Percentiles rank a stretch among this genome's conserved stretches.
phyloP scores from a whole-genome alignment of 176 grass and related monocot genomes.

The Stipa capillata region DNA sequence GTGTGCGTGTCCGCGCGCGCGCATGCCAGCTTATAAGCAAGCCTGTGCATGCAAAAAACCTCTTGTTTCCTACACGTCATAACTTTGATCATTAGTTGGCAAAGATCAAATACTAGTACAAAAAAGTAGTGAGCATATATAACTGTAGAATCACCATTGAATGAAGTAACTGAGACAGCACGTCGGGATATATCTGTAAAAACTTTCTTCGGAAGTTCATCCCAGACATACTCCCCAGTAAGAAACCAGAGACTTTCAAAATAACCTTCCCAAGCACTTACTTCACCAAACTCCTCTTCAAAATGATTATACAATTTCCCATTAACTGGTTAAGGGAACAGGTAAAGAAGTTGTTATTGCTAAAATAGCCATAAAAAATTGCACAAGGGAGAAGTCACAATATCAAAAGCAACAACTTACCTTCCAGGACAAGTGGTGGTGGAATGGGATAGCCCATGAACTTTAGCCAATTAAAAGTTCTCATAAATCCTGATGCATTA shows the following conservation, averaged over 20 bases:
- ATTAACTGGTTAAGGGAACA: constrained; percentile 13
- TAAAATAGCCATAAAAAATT: background rate
- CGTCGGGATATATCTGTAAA: background rate
- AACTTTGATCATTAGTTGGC: background rate
- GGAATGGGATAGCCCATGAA: background rate
- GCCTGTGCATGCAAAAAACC: constrained; percentile 17
- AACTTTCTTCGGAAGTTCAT: too few species aligned
- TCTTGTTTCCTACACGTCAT: background rate
- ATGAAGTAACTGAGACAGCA: constrained; percentile 21
- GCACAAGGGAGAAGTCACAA: background rate
- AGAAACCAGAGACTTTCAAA: background rate
- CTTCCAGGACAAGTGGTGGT: constrained; percentile 14
- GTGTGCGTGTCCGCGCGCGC: background rate
- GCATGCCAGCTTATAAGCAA: constrained; percentile 18
- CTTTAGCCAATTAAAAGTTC: background rate
- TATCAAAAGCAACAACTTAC: background rate
- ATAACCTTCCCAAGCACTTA: background rate
- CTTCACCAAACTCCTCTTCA: constrained; percentile 20
- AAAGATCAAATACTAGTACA: background rate
- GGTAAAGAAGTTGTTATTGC: background rate
- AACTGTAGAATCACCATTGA: background rate
- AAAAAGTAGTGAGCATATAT: background rate
- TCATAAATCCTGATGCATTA: background rate
- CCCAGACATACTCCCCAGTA: background rate
- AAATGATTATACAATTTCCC: background rate